These are phyloP conservation scores for Carex myosuroides DNA, from an alignment of 176 grass and related monocot species.

Conservation along the genomic window DNA sequence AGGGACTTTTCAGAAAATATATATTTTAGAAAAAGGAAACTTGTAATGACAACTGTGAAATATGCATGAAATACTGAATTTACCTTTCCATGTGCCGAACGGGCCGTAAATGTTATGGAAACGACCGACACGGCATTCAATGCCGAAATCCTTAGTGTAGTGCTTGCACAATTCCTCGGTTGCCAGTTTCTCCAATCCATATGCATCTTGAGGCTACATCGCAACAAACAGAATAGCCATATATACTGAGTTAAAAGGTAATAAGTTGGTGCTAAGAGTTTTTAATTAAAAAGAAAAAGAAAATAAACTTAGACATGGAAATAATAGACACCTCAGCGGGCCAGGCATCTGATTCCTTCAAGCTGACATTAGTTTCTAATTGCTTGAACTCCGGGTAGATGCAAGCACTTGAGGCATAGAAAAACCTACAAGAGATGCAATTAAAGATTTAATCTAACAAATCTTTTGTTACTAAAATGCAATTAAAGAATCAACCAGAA, in stretches of 20 bases:
- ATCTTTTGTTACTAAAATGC: not conserved
- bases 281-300: not conserved
- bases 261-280: not conserved
- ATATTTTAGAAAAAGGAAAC: not conserved
- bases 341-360: slow-evolving; percentile 91
- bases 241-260: slow-evolving; percentile 10
- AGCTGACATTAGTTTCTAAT: slow-evolving; percentile 80
- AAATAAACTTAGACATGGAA: not conserved
- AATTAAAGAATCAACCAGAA: no score
- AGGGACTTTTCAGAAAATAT: no score
- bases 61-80: not conserved
- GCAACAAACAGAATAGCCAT: not conserved
- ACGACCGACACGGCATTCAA: slow-evolving; percentile 74
- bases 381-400: slow-evolving; percentile 94
- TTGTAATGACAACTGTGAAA: not conserved
- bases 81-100: slow-evolving; percentile 98
- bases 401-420: slow-evolving; percentile 83
- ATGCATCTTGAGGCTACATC: slow-evolving; percentile 90
- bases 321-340: slow-evolving; percentile 62
- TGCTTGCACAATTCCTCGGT: slow-evolving; percentile 98
- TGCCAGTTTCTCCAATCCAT: slow-evolving; percentile 94
- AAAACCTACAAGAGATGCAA: slow-evolving; percentile 39
- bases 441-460: not conserved
- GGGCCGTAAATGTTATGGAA: slow-evolving; percentile 99
- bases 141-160: slow-evolving; percentile 93